Evolutionary conservation across 2,329 filamentous ascomycete species (phyloP), one percentile per base, ranked within the genome.

Genomic region (Verticillium isaacii): DNA sequence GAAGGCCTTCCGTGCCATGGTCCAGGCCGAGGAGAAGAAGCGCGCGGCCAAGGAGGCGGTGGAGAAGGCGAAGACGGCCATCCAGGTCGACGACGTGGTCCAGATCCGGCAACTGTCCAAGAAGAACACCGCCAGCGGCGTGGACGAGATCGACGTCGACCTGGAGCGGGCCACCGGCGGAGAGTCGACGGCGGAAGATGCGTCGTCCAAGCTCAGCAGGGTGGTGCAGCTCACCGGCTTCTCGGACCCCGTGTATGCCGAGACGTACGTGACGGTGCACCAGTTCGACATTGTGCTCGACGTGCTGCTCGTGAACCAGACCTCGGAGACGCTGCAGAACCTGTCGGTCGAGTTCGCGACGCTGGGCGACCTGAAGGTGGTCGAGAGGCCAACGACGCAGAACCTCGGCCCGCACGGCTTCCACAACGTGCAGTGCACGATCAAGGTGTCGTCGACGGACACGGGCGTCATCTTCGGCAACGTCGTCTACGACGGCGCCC

Each of bases 391-490:
- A 52, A 96, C 93, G 2, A 98, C 95, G 5, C 95, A 98, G 76
- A 99, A 97, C 72, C 85, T 99, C 14, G 93, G 90, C 2, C 92
- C 93, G 1, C 93, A 97, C 73, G 95, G 97, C 76, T 99, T 99
- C 83, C 88, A 96, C 79, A 98, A 98, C 72, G 93, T 99, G 36
- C 95, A 99, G 77, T 94, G 93, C 73, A 99, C 95, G 12, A 96
- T 99, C 83, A 98, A 98, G 80, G 95, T 99, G 25, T 97, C 93
- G 3, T 97, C 93, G 7, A 99, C 95, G 4, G 95, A 99, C 73
- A 98, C 95, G 2, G 95, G 95, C 61, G 95, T 99, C 67, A 99
- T 99, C 69, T 99, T 99, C 71, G 95, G 95, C 68, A 99, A 99
- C 72, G 93, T 99, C 29, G 91, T 99, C 8, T 99, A 99, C 75